phyloP scores from a whole-genome alignment of 2,329 filamentous ascomycete species.

The Colletotrichum agaves region DNA sequence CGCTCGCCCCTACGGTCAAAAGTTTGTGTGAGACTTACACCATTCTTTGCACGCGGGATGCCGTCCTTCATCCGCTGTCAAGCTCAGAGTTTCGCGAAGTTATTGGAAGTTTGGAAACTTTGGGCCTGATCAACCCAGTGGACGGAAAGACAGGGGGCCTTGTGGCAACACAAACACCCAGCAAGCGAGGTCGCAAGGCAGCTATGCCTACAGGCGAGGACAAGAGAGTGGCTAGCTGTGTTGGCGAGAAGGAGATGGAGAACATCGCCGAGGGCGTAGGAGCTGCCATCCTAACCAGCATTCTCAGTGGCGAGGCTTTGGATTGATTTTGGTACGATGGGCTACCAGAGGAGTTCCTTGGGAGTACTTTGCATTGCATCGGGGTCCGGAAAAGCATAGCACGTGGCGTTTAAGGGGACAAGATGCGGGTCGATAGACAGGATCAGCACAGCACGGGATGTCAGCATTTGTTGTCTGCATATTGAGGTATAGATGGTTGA shows the following conservation, averaged over 20 bases:
- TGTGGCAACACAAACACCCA: conserved; percentile 73
- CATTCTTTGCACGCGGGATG: conserved; percentile 83
- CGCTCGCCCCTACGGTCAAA: conserved; percentile 81
- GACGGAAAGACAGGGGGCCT: conserved; percentile 78
- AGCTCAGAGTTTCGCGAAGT: conserved; percentile 96
- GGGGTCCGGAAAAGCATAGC: conserved; percentile 27
- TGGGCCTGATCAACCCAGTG: conserved; percentile 79
- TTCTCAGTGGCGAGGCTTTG: conserved; percentile 69
- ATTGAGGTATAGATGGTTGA: background rate
- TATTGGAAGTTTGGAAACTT: conserved; percentile 85
- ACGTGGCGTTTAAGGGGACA: conserved; percentile 38
- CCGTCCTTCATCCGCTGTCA: conserved; percentile 89
- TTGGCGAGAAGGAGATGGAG: conserved; percentile 82
- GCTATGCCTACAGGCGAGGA: conserved; percentile 73
- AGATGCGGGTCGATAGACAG: conserved; percentile 4
- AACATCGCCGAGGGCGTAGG: conserved; percentile 73
- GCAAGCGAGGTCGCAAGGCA: conserved; percentile 71
- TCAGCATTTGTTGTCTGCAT: conserved; percentile 10
- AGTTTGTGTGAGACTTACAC: conserved; percentile 86
- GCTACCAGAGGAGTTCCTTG: conserved; percentile 13
- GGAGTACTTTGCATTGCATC: conserved; percentile 37
- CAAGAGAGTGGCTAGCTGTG: conserved; percentile 80
- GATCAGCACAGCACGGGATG: conserved; percentile 6
- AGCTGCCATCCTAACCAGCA: conserved; percentile 69
- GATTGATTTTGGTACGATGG: conserved; percentile 51